Conservation (phyloP, 129 eudicot genomes). For the Flaveria ramosissima region DNA sequence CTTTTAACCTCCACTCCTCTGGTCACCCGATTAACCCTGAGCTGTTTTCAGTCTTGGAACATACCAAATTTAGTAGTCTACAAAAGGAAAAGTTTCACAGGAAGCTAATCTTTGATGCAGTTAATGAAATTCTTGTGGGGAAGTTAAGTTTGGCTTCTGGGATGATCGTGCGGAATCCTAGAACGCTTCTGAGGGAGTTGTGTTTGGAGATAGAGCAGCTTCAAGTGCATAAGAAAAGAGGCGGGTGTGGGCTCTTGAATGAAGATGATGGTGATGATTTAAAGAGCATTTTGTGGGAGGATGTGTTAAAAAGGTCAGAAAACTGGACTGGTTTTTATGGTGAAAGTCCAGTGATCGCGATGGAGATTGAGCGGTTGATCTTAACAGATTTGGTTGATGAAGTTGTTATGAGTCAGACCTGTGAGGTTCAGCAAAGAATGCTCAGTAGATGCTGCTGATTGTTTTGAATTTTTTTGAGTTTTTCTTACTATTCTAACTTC, state of each 20-base stretch:
- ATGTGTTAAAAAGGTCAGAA: conserved; percentile 53
- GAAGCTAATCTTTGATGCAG: conserved; percentile 73
- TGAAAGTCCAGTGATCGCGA: conserved; percentile 49
- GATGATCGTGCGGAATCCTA: conserved; percentile 44
- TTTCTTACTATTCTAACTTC: not conserved
- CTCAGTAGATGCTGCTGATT: not conserved
- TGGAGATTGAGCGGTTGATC: conserved; percentile 72
- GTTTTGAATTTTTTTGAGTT: not conserved
- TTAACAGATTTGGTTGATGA: conserved; percentile 76
- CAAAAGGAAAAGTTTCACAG: conserved; percentile 52
- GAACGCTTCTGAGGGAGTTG: conserved; percentile 69
- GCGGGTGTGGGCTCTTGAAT: not conserved
- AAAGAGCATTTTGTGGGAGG: conserved; percentile 57
- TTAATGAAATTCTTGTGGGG: conserved; percentile 62
- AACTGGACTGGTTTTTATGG: conserved; percentile 52
- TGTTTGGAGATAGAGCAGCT: conserved; percentile 69
- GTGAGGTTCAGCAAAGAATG: not conserved
- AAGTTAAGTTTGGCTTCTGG: conserved; percentile 48
- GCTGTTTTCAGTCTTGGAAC: conserved; percentile 81
- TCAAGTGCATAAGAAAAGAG: conserved; percentile 36
- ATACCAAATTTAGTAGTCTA: conserved; percentile 56
- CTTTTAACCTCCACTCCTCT: conserved; percentile 71
- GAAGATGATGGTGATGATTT: conserved; percentile 36
- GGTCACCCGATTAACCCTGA: conserved; percentile 86
- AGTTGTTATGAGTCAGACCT: conserved; percentile 41